Conservation (phyloP, 1,284 basidiomycete species). For the Ustilago trichophora region DNA sequence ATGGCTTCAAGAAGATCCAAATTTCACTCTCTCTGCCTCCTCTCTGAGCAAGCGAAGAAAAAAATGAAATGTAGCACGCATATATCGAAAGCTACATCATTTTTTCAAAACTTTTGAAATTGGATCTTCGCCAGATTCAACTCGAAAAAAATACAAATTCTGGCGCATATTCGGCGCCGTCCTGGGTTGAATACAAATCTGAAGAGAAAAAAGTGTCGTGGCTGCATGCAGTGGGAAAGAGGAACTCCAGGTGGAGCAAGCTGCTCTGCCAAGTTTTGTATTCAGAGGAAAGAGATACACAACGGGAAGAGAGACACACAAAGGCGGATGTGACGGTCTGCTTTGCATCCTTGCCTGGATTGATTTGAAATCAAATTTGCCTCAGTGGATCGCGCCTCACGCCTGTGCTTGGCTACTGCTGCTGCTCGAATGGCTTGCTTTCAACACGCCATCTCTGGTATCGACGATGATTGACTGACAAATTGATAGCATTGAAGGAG, state of each 20-base stretch:
- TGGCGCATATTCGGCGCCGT: conserved; percentile 8
- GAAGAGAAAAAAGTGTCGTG: neutral
- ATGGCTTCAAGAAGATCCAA: neutral
- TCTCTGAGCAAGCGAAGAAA: no score
- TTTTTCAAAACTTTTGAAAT: conserved; percentile 18
- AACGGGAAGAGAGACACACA: neutral
- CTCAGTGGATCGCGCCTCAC: conserved; percentile 7
- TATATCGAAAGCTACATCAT: no score
- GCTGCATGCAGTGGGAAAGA: no score
- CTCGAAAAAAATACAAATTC: conserved; percentile 1
- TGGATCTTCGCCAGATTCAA: conserved; percentile 6
- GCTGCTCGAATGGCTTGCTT: no score
- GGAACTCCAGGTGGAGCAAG: no score
- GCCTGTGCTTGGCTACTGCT: no score
- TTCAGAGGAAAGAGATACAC: neutral
- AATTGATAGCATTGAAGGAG: no score
- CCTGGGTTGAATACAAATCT: no score
- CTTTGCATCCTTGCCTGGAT: neutral
- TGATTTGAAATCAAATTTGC: conserved; percentile 31
- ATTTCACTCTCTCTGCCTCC: no score
- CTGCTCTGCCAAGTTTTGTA: neutral
- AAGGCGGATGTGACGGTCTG: neutral
- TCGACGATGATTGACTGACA: no score
- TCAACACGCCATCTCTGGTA: no score
- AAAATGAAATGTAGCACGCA: conserved; percentile 10